Evolutionary conservation across 1,284 basidiomycete species (phyloP).

Genomic region (Athelia sp.): DNA sequence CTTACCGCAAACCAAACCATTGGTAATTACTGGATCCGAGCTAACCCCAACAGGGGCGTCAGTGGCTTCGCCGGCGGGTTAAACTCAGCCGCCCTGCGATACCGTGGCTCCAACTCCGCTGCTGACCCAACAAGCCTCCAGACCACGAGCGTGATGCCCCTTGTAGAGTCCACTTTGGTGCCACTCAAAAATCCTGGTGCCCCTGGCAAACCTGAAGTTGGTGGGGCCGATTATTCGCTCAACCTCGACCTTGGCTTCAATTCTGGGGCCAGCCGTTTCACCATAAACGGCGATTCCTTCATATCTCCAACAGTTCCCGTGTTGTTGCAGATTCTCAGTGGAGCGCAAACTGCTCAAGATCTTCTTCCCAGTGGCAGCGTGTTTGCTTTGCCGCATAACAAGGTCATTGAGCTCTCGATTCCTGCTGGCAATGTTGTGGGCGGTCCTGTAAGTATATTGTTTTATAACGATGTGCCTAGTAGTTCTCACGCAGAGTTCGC

Average conservation of each 20-base stretch:
- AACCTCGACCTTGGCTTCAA: slow-evolving; percentile 22
- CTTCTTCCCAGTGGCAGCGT: slow-evolving; percentile 41
- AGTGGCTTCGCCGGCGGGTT: slow-evolving; percentile 17
- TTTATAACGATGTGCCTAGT: neutral
- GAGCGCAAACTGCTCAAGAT: slow-evolving; percentile 33
- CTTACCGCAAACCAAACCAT: slow-evolving; percentile 33
- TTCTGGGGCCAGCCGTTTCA: slow-evolving; percentile 18
- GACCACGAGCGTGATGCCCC: slow-evolving; percentile 10
- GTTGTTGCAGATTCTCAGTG: slow-evolving; percentile 48
- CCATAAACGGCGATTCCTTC: slow-evolving; percentile 30
- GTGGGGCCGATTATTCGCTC: slow-evolving; percentile 30
- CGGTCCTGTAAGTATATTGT: slow-evolving; percentile 24
- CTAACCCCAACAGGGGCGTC: slow-evolving; percentile 18
- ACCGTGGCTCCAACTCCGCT: slow-evolving; percentile 13
- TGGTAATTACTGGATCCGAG: slow-evolving; percentile 33
- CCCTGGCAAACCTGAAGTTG: slow-evolving; percentile 27
- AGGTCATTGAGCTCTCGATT: slow-evolving; percentile 39
- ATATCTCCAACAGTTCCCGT: slow-evolving; percentile 36
- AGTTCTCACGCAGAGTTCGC: neutral
- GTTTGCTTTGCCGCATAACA: slow-evolving; percentile 39
- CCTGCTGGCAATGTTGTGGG: slow-evolving; percentile 23
- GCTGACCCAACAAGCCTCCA: slow-evolving; percentile 9
- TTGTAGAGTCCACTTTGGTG: slow-evolving; percentile 26
- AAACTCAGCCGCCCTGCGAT: slow-evolving; percentile 34
- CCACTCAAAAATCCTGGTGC: slow-evolving; percentile 18